These are phyloP conservation scores for Hydrangea macrophylla DNA, from an alignment of 148 eudicot species.

Conservation along the genomic window DNA sequence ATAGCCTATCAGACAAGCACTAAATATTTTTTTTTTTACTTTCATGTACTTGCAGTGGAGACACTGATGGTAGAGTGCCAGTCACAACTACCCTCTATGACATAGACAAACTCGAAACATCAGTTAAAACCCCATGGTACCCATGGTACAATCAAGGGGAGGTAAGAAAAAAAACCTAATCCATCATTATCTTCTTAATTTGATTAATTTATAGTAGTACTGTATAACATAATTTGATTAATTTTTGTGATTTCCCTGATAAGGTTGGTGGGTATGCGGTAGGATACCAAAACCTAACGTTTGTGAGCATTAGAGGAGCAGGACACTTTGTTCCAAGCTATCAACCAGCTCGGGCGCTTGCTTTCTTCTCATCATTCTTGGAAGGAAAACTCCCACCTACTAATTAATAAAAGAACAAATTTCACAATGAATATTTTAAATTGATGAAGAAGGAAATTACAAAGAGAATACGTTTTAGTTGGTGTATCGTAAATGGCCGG, in stretches of 20 bases:
- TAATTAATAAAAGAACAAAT: no score
- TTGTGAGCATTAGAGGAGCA: conserved; percentile 53
- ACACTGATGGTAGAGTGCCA: conserved; percentile 11
- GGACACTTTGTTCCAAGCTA: conserved; percentile 73
- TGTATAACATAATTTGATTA: neutral
- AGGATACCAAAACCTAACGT: conserved; percentile 31
- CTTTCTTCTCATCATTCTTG: conserved; percentile 14
- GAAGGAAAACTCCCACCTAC: conserved; percentile 9
- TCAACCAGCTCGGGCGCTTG: conserved; percentile 54
- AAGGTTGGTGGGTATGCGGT: conserved; percentile 21
- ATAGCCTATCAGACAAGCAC: neutral
- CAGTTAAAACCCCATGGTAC: conserved; percentile 9
- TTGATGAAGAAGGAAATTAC: no score
- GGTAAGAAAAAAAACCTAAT: neutral
- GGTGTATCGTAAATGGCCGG: no score
- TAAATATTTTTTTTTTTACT: neutral
- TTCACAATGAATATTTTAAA: no score
- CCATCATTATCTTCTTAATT: neutral
- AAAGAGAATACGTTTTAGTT: no score
- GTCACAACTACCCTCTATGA: conserved; percentile 2
- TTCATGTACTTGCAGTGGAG: conserved; percentile 12
- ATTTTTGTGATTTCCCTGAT: no score
- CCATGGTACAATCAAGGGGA: conserved; percentile 4
- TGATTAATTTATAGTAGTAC: neutral
- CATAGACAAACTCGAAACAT: neutral